Conservation (phyloP, 169 alveolate species). For the Amoebophrya sp. region DNA sequence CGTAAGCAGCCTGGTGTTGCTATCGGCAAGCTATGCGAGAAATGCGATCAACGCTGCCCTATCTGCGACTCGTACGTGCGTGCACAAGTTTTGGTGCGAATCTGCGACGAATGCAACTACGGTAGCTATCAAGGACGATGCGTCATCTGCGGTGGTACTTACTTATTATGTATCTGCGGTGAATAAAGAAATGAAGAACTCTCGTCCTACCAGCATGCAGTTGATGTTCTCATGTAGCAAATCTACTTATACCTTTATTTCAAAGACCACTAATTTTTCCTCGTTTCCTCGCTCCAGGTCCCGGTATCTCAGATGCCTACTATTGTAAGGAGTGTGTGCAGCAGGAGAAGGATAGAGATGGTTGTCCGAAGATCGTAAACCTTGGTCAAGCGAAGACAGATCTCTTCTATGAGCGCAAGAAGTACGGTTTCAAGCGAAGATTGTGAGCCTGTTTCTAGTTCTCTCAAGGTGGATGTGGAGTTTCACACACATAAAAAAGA, state of each 20-base stretch:
- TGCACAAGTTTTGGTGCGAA: conserved; percentile 89
- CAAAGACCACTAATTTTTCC: neutral
- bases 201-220: too few species aligned
- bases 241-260: too few species aligned
- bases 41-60: conserved; percentile 94
- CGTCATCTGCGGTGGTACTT: neutral
- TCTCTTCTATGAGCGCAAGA: conserved; percentile 91
- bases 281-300: conserved; percentile 68
- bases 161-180: conserved; percentile 27
- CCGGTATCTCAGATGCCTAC: conserved; percentile 96
- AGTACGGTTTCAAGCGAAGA: conserved; percentile 68
- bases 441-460: too few species aligned
- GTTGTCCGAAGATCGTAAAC: conserved; percentile 97
- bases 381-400: conserved; percentile 96
- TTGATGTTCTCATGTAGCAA: too few species aligned
- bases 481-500: too few species aligned
- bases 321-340: conserved; percentile 95
- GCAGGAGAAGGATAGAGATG: conserved; percentile 97
- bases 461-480: too few species aligned
- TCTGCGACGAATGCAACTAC: conserved; percentile 98
- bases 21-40: conserved; percentile 94
- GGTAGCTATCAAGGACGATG: conserved; percentile 84
- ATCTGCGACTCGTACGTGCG: conserved; percentile 97
- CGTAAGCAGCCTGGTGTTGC: conserved; percentile 97
- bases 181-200: neutral